Base-by-base conservation (phyloP, 768 basidiomycete species). In the Russula emetica region DNA sequence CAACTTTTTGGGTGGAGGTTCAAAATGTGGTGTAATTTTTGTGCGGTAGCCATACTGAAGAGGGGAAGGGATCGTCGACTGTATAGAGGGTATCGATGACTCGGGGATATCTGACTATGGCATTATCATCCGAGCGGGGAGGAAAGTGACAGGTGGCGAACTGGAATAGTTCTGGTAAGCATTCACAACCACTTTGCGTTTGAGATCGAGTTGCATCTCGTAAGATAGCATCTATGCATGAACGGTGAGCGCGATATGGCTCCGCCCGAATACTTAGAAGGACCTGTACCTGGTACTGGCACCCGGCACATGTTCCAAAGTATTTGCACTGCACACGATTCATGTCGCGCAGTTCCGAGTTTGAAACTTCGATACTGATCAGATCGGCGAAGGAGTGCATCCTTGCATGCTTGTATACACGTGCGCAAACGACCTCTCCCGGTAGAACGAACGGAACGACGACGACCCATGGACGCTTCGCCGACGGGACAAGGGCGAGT, bases 11-110 rank as follows among this genome's bases (percentile, higher is more conserved):
- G 83, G 82, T 0, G 93, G 86, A 0, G 86, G 82, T 26, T 94
- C 91, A 66, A 98, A 98, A 73, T 99, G 97, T 0, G 97, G 97
- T 0, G 97, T 98, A 58, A 99, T 86, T 76, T 99, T 99, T 2
- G 97, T 99, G 36, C 96, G 85, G 73, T 99, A 99, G 57, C 81
- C 84, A 72, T 96, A 98, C 59, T 95, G 85, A 55, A 91, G 78
- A 0, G 96, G 97, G 0, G 92, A 94, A n/a, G 85, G 82, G 8
- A 94, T 85, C 0, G 94, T 97, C 0, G 85, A 75, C 44, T 81
- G 80, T 22, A 94, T 85, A 0, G 73, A 58, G 9, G 96, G 94
- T 1, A 96, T 76, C 0, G 77, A 73, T 0, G 80, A 71, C 2
- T 79, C 70, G 3, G 83, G 74, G 0, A 97, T 78, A 30, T 79